Conservation (phyloP, 2,329 filamentous ascomycete genomes). For the Penicillium nordicum region DNA sequence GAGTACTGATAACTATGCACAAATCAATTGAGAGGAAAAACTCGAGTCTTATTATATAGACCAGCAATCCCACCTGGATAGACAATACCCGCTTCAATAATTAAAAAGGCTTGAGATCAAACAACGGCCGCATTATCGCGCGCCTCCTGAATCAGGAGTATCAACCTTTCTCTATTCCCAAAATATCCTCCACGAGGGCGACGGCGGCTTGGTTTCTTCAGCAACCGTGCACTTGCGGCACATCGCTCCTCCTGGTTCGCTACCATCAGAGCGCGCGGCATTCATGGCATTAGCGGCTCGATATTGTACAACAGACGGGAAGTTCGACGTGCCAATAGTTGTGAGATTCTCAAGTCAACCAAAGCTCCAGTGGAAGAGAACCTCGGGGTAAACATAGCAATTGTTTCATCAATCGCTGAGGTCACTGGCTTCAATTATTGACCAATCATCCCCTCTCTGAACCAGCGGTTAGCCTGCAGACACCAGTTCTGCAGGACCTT, state of each 20-base stretch:
- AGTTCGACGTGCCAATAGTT: background rate
- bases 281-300: background rate
- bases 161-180: background rate
- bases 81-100: conserved; percentile 2
- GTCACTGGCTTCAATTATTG: background rate
- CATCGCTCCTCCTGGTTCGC: background rate
- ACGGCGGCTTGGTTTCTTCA: conserved; percentile 10
- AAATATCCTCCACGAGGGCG: background rate
- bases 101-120: background rate
- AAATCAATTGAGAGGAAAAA: no score
- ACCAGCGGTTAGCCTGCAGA: background rate
- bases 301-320: background rate
- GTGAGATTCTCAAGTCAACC: no score
- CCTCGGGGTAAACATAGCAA: no score
- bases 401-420: background rate
- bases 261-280: conserved; percentile 6
- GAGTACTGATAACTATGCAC: no score
- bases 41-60: background rate
- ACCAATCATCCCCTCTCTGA: background rate
- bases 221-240: background rate
- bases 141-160: conserved; percentile 11
- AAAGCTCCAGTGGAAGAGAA: no score
- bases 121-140: conserved; percentile 11
- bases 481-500: background rate
- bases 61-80: no score